phyloP scores from a whole-genome alignment of 768 basidiomycete genomes.

The Lentinula edodes region DNA sequence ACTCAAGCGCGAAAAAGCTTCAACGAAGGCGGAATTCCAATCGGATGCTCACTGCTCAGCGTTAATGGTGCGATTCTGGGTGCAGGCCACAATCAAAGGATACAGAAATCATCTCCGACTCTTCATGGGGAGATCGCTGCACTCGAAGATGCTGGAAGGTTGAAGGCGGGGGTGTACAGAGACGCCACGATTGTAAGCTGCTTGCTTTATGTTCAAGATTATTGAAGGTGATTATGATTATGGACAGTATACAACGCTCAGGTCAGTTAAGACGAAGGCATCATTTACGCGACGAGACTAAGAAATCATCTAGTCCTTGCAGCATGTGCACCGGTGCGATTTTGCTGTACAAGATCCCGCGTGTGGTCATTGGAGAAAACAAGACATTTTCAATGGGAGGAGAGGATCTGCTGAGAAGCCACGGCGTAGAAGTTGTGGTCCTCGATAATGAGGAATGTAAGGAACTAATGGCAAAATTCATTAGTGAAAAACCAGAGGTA shows the following conservation, averaged over 20 bases:
- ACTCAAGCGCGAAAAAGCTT: conserved; percentile 42
- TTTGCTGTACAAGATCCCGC: conserved; percentile 56
- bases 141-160: conserved; percentile 47
- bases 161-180: conserved; percentile 38
- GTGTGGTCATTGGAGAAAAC: conserved; percentile 65
- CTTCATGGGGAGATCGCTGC: conserved; percentile 33
- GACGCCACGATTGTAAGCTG: conserved; percentile 42
- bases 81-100: conserved; percentile 28
- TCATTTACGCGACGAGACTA: not conserved
- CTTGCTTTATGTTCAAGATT: not conserved
- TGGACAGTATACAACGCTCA: conserved; percentile 30
- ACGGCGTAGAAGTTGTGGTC: conserved; percentile 51
- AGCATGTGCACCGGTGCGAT: conserved; percentile 63
- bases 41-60: conserved; percentile 45
- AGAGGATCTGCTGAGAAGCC: conserved; percentile 44
- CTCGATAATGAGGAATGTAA: conserved; percentile 46
- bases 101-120: conserved; percentile 28
- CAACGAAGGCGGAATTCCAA: conserved; percentile 55
- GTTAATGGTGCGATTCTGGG: conserved; percentile 15
- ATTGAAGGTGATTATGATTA: not conserved
- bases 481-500: conserved; percentile 50
- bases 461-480: conserved; percentile 50
- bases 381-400: conserved; percentile 40
- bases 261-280: conserved; percentile 12
- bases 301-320: conserved; percentile 41